Base-by-base conservation (phyloP, 2,329 filamentous ascomycete species). In the Hymenoscyphus infarciens region DNA sequence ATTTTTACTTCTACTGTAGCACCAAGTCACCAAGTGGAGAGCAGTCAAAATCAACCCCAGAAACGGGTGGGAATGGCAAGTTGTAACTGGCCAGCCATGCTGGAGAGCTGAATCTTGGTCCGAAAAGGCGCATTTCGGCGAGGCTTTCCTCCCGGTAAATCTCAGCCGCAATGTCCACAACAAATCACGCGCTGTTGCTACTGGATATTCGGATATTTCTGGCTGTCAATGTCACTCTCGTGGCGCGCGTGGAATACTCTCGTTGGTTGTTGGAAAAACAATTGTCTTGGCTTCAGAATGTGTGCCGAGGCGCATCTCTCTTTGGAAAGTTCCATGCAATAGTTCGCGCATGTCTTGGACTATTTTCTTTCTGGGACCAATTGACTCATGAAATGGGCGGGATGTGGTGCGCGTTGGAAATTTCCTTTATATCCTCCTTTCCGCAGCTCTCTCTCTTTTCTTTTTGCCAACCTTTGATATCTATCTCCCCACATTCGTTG, bases 241-340 rank as follows among this genome's bases (percentile, higher is more conserved):
- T 49, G 38, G 56, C 33, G n/a, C 33, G 25, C 31, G 19, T 25
- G 13, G 11, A 11, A 15, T 27, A 8, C 8, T 25, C 33, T 57
- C 56, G 56, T 57, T 57, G 56, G 56, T 25, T 42, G 38, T 42
- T 42, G 10, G 33, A 10, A 16, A 39, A 57, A 16, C 22, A 27
- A 38, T 27, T 39, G 29, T 39, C 59, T 49, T 61, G 54, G 59
- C 54, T 49, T 52, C 25, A 45, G 35, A 57, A 25, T 56, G 55
- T 58, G 60, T 52, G 54, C 55, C 42, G 31, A 54, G 19, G 42
- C 39, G 22, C 27, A 15, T 55, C 42, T 55, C 13, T 39, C 11
- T 57, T 54, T 57, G 39, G 60, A 22, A 49, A 33, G 19, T 15
- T 11, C n/a, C 33, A 57, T 54, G 55, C 39, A 61, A 57, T 49